phyloP scores from a whole-genome alignment of 768 basidiomycete genomes.

The Tylopilus rubrobrunneus region DNA sequence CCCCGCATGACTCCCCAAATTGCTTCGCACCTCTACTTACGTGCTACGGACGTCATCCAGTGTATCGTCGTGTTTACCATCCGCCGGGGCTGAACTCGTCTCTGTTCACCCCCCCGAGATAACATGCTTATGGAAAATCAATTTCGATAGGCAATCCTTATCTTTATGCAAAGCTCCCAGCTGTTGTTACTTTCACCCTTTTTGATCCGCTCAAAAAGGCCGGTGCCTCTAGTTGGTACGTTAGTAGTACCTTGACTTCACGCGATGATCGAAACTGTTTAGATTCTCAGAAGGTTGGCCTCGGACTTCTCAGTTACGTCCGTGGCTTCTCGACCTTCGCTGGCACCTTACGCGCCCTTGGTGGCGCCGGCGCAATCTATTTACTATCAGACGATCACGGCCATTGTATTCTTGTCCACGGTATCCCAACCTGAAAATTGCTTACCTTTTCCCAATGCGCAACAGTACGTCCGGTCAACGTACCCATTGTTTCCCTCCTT shows the following conservation, averaged over 20 bases:
- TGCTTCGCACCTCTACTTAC: not conserved
- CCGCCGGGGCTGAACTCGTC: slow-evolving; percentile 1
- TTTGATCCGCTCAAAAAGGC: slow-evolving; percentile 17
- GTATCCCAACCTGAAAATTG: slow-evolving; percentile 10
- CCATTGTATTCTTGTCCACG: slow-evolving; percentile 12
- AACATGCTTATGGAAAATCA: slow-evolving; percentile 13
- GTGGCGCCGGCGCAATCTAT: slow-evolving; percentile 25
- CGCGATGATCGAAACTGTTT: slow-evolving; percentile 24
- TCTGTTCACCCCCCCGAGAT: slow-evolving; percentile 4
- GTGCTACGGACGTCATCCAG: not conserved
- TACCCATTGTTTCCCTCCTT: slow-evolving; percentile 20
- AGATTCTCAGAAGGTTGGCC: slow-evolving; percentile 30
- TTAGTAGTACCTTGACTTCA: slow-evolving; percentile 18
- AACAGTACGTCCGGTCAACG: slow-evolving; percentile 15
- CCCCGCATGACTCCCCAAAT: not conserved
- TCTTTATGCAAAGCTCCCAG: slow-evolving; percentile 15
- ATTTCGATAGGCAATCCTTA: slow-evolving; percentile 15
- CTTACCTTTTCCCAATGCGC: slow-evolving; percentile 15
- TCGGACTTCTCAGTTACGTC: slow-evolving; percentile 34
- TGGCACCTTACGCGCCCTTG: slow-evolving; percentile 21
- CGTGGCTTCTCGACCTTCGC: slow-evolving; percentile 29
- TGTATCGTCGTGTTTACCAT: not conserved
- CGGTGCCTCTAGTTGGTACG: slow-evolving; percentile 13
- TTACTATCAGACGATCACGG: slow-evolving; percentile 22
- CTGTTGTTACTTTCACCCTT: slow-evolving; percentile 11